Evolutionary conservation across 345 rosid species (phyloP), one percentile per base, ranked within the genome.

Genomic region (Bruguiera sexangula): DNA sequence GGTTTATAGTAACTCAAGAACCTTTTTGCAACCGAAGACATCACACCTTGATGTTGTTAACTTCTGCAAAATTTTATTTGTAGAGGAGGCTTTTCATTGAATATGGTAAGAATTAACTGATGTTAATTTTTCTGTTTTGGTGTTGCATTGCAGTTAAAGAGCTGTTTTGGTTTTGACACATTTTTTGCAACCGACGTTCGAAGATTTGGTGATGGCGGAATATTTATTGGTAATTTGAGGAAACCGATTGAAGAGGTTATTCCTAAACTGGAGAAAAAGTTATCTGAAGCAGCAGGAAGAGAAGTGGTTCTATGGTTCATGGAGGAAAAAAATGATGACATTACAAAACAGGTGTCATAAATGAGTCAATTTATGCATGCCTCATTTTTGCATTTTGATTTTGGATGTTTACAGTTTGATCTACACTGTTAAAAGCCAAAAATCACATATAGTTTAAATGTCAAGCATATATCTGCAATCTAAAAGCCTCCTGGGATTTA

Each of bases 121-220:
- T 43, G 11, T 5, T 26, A 62, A 39, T 31, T 69, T 68, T 8
- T 8, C 70, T 10, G 32, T 62, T 56, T 16, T 71, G 62, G 34
- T 67, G 54, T 80, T 22, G n/a, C 60, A 63, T 71, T 39, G 67
- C 88, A 93, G 98, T 83, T 91, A 65, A 93, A 77, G 80, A 85
- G 85, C 82, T 93, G 97, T 73, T 93, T 89, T 27, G 96, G 98
- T 6, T 91, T 91, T 20, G 86, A 91, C 78, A 89, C 96, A 7
- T 93, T 93, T 73, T 93, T 89, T 36, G 96, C 97, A 2, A 91
- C 97, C 19, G 96, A 91, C 71, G 92, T 85, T 72, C 85, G 98
- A 76, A 84, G 98, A 66, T 93, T 93, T 69, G 98, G 97, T 66
- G 98, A 91, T 84, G 98, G 98, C 8, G 98, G 98, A 1, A 89